Evolutionary conservation across 768 basidiomycete species (phyloP), one percentile per base, ranked within the genome.

Genomic region (Candolleomyces efflorescens): DNA sequence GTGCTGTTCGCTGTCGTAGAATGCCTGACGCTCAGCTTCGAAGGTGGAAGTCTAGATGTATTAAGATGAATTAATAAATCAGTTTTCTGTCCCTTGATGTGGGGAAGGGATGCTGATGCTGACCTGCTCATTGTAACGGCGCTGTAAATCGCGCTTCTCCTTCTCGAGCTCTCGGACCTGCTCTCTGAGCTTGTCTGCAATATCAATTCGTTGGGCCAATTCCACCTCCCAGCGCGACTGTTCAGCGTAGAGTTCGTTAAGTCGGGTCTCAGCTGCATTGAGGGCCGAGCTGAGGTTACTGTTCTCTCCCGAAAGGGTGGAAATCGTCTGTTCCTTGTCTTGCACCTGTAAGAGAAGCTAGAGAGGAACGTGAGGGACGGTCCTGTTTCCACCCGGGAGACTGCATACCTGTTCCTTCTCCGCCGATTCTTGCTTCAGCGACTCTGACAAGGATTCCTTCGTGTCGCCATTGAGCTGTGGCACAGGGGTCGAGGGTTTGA

Each of bases 1-100:
- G 70, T 94, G 92, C 68, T 94, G 90, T 65, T 96, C 93, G 66
- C 92, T 93, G 71, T 95, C 93, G 67, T 93, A 93, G 71, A 94
- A 90, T 15, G 92, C 82, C 69, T 94, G 92, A 36, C 94, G 87
- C 71, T 96, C 94, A 7, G 91, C 89, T 67, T 96, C 94, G 67
- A 94, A 95, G 3, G 89, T 89, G 17, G 83, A 76, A n/a, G 86
- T 87, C 92, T 95, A 26, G 58, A 24, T 56, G 64, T 50, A 52
- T 54, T 46, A 56, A 58, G 6, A 32, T 32, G 32, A 32, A 58
- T 61, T 57, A 62, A 60, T 57, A 61, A 60, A 50, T 51, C 18
- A 59, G 41, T 9, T 23, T 44, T 27, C 24, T 27, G 13, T 4
- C 26, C 39, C 20, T 44, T 12, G 13, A 44, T 12, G 12, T 12